Evolutionary conservation across 257 asterid genomes (phyloP).

Genomic region (Primulina eburnea): DNA sequence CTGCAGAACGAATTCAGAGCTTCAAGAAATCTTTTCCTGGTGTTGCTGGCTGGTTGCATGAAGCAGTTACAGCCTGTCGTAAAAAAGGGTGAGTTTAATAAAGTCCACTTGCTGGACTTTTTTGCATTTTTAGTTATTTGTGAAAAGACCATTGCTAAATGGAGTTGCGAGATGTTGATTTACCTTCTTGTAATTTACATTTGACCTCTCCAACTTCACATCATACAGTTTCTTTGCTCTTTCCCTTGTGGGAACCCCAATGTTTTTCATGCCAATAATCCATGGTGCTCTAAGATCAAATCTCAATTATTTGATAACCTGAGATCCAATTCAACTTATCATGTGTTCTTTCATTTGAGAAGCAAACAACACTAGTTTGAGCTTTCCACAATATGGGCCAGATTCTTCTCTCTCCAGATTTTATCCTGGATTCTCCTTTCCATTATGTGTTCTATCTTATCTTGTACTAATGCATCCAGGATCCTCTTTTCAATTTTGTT

Average conservation of each 20-base stretch:
- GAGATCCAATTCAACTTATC: no score
- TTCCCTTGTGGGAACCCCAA: no score
- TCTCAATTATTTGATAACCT: no score
- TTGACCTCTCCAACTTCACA: slow-evolving; percentile 18
- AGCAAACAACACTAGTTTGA: no score
- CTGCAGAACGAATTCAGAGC: slow-evolving; percentile 69
- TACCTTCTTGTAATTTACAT: not conserved
- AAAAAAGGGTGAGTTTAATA: slow-evolving; percentile 71
- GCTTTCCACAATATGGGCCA: no score
- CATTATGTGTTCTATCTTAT: not conserved
- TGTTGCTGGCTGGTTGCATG: slow-evolving; percentile 91
- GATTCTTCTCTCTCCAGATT: no score
- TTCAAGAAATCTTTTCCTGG: slow-evolving; percentile 84
- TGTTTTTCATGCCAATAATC: no score
- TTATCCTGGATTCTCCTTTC: not conserved
- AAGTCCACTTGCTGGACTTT: slow-evolving; percentile 20
- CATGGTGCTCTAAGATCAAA: no score
- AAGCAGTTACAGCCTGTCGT: slow-evolving; percentile 70
- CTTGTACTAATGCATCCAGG: slow-evolving; percentile 6
- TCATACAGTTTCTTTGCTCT: not conserved
- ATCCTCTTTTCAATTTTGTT: slow-evolving; percentile 7
- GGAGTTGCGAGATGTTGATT: slow-evolving; percentile 18
- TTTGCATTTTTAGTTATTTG: slow-evolving; percentile 15
- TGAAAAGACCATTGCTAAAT: slow-evolving; percentile 18
- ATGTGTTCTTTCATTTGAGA: no score